Evolutionary conservation across 345 rosid genomes (phyloP).

Genomic region (Hevea brasiliensis): DNA sequence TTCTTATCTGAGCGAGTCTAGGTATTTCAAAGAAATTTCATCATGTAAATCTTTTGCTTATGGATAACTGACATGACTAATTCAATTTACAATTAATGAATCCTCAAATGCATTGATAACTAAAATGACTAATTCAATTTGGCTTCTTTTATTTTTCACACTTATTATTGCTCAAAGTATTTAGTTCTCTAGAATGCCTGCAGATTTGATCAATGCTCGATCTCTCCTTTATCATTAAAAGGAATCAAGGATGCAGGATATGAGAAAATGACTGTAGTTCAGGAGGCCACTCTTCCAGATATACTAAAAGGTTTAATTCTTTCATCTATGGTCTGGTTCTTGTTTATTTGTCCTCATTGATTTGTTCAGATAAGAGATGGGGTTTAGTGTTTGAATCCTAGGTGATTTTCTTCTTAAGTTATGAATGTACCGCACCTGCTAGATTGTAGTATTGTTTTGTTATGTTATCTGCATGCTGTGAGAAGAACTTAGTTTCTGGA

Average conservation of each 20-base stretch:
- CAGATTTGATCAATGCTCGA: slow-evolving; percentile 81
- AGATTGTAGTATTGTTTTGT: neutral
- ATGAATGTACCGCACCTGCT: no score
- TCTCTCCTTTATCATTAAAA: slow-evolving; percentile 77
- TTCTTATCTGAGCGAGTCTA: slow-evolving; percentile 79
- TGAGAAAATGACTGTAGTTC: slow-evolving; percentile 90
- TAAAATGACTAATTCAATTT: no score
- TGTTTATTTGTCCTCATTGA: neutral
- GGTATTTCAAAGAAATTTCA: slow-evolving; percentile 37
- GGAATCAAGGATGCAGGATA: slow-evolving; percentile 86
- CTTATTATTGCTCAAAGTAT: neutral
- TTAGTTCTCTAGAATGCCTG: slow-evolving; percentile 26
- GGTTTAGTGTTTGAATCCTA: neutral
- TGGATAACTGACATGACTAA: no score
- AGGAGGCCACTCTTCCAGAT: slow-evolving; percentile 88
- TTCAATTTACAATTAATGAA: no score
- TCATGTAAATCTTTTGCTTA: no score
- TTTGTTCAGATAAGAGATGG: neutral
- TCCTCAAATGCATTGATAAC: no score
- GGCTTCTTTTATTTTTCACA: neutral
- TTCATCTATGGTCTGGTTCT: neutral
- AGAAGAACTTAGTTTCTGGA: no score
- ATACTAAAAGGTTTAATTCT: slow-evolving; percentile 67
- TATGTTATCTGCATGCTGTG: neutral
- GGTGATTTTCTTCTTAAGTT: no score